Conservation (phyloP, 2,329 filamentous ascomycete species). For the Aspergillus tubingensis region DNA sequence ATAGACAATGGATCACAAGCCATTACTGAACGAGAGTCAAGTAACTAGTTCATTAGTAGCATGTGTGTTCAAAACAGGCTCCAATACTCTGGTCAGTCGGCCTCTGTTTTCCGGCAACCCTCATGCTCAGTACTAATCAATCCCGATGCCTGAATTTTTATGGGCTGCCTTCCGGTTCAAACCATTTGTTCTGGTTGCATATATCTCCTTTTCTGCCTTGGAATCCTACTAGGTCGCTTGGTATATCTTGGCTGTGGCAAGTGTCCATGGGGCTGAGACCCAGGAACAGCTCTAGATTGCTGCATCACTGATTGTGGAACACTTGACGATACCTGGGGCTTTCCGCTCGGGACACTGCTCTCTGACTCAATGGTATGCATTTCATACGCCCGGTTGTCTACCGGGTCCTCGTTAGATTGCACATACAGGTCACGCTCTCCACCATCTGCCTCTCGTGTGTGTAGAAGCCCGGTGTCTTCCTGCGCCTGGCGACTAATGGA, state of each 20-base stretch:
- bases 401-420: constrained; percentile 19
- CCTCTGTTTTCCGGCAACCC: neutral
- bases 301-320: neutral
- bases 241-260: neutral
- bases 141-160: too few species aligned
- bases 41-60: neutral
- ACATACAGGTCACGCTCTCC: neutral
- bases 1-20: neutral
- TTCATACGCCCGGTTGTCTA: neutral
- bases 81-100: neutral
- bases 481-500: constrained; percentile 61
- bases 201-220: neutral
- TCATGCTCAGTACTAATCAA: neutral
- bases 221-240: neutral
- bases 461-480: constrained; percentile 21
- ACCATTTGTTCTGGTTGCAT: neutral
- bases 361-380: neutral
- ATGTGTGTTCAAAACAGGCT: neutral
- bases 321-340: neutral
- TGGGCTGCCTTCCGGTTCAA: neutral
- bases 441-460: constrained; percentile 6
- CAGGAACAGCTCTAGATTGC: neutral
- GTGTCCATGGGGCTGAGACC: neutral
- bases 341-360: neutral
- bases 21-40: neutral